Conservation (phyloP, 73 alveolate genomes). For the Durusdinium trenchii region DNA sequence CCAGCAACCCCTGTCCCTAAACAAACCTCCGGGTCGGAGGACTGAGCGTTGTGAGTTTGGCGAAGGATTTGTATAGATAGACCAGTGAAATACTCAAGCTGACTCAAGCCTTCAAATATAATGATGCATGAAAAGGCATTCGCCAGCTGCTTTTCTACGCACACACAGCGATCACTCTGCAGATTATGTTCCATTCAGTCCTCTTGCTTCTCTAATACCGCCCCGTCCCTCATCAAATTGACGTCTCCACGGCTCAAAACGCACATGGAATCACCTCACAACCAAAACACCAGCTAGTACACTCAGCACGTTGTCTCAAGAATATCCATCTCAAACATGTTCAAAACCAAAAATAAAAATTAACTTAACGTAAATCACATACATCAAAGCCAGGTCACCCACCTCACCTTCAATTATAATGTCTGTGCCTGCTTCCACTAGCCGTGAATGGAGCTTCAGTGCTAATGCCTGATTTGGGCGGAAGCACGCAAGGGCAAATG, state of each 20-base stretch:
- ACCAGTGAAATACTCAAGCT: background rate
- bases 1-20: background rate
- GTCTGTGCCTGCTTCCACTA: constrained; percentile 64
- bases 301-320: background rate
- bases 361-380: background rate
- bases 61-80: background rate
- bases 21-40: background rate
- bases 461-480: constrained; percentile 32
- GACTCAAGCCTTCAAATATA: background rate
- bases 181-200: background rate
- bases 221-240: constrained; percentile 35
- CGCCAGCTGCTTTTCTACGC: too few species aligned
- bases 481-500: background rate
- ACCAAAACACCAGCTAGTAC: background rate
- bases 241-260: constrained; percentile 60
- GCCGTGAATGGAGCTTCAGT: background rate
- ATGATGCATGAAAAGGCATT: too few species aligned
- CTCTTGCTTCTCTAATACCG: background rate
- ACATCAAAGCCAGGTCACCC: constrained; percentile 27
- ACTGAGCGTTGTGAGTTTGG: background rate
- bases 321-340: too few species aligned
- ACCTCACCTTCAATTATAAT: constrained; percentile 43
- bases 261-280: constrained; percentile 63
- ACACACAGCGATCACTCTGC: background rate
- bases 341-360: background rate